Evolutionary conservation across 306 rosid genomes (phyloP).

Genomic region (Inga laurina): DNA sequence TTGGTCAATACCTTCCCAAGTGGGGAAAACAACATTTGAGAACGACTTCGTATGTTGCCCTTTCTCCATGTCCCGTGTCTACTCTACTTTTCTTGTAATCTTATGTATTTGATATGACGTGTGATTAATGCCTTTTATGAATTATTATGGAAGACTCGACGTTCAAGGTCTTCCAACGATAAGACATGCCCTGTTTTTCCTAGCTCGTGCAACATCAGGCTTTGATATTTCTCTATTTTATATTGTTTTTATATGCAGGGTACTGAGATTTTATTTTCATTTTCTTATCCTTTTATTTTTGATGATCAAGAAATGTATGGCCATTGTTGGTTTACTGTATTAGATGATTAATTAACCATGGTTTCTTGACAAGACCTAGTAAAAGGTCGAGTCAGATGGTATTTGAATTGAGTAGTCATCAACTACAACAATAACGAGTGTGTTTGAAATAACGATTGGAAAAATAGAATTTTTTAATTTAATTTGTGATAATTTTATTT

Average conservation of each 20-base stretch:
- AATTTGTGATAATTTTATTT: too few species aligned
- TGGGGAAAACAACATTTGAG: not conserved
- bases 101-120: not conserved
- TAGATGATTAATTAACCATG: not conserved
- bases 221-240: constrained; percentile 25
- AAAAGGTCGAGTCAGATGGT: too few species aligned
- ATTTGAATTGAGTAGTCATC: too few species aligned
- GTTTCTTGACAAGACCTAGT: too few species aligned
- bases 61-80: not conserved
- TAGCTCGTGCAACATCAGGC: not conserved
- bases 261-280: not conserved
- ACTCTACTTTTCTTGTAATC: not conserved
- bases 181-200: not conserved
- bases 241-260: not conserved
- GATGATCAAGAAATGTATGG: constrained; percentile 25
- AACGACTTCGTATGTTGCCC: not conserved
- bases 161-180: not conserved
- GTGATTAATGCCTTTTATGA: not conserved
- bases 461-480: too few species aligned
- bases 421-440: too few species aligned
- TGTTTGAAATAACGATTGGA: too few species aligned
- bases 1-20: not conserved
- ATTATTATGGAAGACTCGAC: not conserved
- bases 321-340: constrained; percentile 9
- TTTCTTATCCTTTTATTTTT: constrained; percentile 13